Evolutionary conservation across 345 rosid species (phyloP).

Genomic region (Eutrema heterophyllum): DNA sequence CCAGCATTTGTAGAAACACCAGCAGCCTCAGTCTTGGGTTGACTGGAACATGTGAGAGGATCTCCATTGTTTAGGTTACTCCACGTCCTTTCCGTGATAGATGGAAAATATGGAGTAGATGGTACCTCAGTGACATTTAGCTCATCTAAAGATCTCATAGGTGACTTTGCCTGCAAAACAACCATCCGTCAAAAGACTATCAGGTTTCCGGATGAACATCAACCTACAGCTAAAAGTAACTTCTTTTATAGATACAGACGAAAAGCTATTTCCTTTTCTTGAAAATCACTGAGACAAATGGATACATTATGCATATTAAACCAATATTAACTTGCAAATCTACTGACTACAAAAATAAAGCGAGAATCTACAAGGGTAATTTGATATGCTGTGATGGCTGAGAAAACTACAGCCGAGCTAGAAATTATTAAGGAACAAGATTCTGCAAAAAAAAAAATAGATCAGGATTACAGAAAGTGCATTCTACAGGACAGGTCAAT

Average conservation of each 20-base stretch:
- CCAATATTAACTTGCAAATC: no score
- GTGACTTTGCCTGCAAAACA: constrained; percentile 68
- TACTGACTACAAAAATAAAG: no score
- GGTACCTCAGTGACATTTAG: constrained; percentile 60
- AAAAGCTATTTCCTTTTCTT: not conserved
- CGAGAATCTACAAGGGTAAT: no score
- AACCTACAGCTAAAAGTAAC: not conserved
- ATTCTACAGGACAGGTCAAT: no score
- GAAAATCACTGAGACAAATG: not conserved
- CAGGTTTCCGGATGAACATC: not conserved
- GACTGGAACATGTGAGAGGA: constrained; percentile 24
- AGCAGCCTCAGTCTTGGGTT: constrained; percentile 17
- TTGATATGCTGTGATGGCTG: no score
- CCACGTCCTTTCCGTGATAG: constrained; percentile 40
- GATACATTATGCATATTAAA: not conserved
- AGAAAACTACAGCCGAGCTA: no score
- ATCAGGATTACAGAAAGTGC: no score
- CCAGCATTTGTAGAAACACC: constrained; percentile 21
- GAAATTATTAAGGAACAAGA: no score
- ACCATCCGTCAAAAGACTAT: not conserved
- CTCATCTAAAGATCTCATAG: constrained; percentile 73
- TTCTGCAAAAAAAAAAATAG: no score
- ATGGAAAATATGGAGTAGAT: constrained; percentile 64
- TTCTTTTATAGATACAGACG: not conserved
- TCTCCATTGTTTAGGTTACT: constrained; percentile 27